Percentiles rank a stretch among this genome's conserved stretches.
Conservation (phyloP, 73 alveolate species). For the Blepharisma japonicum region DNA sequence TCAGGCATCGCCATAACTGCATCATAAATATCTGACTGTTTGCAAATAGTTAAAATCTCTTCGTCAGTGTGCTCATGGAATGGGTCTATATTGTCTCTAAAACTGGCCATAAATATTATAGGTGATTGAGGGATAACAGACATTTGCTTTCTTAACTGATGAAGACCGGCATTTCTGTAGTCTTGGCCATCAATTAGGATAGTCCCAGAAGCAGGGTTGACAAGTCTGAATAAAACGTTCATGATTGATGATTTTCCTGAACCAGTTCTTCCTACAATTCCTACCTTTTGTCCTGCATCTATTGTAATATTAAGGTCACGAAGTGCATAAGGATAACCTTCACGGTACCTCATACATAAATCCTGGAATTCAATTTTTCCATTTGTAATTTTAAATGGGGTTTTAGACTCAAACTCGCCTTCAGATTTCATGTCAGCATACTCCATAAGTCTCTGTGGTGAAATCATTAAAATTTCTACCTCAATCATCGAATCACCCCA, state of each 20-base stretch:
- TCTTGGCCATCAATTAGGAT: constrained; percentile 14
- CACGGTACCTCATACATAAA: neutral
- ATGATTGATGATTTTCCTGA: constrained; percentile 50
- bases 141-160: constrained; percentile 32
- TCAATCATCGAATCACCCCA: neutral
- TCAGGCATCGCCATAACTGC: neutral
- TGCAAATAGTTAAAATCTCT: constrained; percentile 58
- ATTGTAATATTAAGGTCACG: constrained; percentile 38
- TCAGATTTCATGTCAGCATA: constrained; percentile 9
- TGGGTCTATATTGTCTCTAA: constrained; percentile 81
- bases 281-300: constrained; percentile 33
- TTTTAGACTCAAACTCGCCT: neutral
- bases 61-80: constrained; percentile 69
- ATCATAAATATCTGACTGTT: constrained; percentile 60
- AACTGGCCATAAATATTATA: constrained; percentile 68
- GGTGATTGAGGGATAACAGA: constrained; percentile 80
- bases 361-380: constrained; percentile 32
- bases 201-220: constrained; percentile 31
- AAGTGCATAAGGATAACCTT: neutral
- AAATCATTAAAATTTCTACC: constrained; percentile 10
- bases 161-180: neutral
- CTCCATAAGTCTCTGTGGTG: constrained; percentile 20
- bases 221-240: neutral
- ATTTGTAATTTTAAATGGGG: neutral
- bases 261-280: constrained; percentile 42